phyloP scores from a whole-genome alignment of 2,329 filamentous ascomycete species.

The Penicillium sp. region DNA sequence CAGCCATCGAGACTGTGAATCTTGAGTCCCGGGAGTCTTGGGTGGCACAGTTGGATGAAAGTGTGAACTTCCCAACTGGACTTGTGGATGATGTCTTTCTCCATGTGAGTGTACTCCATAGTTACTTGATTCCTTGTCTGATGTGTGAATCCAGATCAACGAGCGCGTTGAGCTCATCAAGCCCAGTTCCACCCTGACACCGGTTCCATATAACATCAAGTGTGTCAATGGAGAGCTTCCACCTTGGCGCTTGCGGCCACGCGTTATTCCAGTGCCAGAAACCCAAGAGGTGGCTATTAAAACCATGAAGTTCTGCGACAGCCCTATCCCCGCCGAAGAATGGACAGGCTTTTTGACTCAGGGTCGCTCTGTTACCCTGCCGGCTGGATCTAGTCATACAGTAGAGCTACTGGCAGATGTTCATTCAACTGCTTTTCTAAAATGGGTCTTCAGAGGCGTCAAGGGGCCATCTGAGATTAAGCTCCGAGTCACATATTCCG shows the following conservation, averaged over 20 bases:
- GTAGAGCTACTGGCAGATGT: slow-evolving; percentile 25
- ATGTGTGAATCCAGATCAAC: slow-evolving; percentile 17
- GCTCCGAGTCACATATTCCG: slow-evolving; percentile 33
- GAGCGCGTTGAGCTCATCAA: slow-evolving; percentile 18
- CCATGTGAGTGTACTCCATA: slow-evolving; percentile 31
- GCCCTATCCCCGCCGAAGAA: not conserved
- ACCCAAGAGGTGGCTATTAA: slow-evolving; percentile 21
- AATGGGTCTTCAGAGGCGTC: slow-evolving; percentile 22
- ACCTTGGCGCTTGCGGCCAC: slow-evolving; percentile 42
- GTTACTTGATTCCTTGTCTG: not conserved
- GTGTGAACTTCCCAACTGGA: slow-evolving; percentile 25
- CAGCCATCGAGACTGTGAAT: slow-evolving; percentile 7
- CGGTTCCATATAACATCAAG: slow-evolving; percentile 31
- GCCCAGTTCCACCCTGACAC: not conserved
- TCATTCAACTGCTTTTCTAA: slow-evolving; percentile 27
- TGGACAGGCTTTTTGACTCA: slow-evolving; percentile 15
- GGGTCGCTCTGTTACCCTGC: slow-evolving; percentile 5
- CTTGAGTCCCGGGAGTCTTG: slow-evolving; percentile 16
- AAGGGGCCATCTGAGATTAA: slow-evolving; percentile 13
- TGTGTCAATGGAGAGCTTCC: slow-evolving; percentile 42
- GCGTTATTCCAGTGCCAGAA: slow-evolving; percentile 39
- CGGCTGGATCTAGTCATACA: slow-evolving; percentile 11
- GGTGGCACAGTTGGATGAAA: slow-evolving; percentile 21
- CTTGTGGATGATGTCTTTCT: slow-evolving; percentile 43
- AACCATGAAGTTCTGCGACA: slow-evolving; percentile 24